phyloP scores from a whole-genome alignment of 768 basidiomycete genomes.

The Daedaleopsis nitida region DNA sequence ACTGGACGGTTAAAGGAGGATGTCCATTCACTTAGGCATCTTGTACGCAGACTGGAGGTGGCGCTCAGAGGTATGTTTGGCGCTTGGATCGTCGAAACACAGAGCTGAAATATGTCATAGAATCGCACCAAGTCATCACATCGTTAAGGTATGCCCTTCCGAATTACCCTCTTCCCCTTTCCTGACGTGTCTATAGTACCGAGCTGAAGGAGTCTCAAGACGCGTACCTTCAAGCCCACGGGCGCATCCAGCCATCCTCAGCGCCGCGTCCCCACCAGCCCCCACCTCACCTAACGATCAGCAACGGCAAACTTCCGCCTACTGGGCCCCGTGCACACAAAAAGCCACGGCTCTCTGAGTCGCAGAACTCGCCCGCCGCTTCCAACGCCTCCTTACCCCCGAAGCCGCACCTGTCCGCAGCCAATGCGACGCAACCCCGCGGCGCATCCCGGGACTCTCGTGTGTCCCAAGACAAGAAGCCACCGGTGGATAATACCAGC shows the following conservation, averaged over 20 bases:
- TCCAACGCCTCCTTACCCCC: constrained; percentile 11
- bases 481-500: constrained; percentile 11
- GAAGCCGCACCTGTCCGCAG: constrained; percentile 21
- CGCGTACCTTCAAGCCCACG: constrained; percentile 46
- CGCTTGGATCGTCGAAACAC: constrained; percentile 5
- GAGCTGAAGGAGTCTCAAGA: constrained; percentile 81
- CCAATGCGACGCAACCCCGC: constrained; percentile 18
- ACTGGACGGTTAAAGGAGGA: constrained; percentile 84
- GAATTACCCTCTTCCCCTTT: constrained; percentile 10
- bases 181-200: constrained; percentile 44
- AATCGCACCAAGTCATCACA: constrained; percentile 74
- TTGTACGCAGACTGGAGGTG: constrained; percentile 68
- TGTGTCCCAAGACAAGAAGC: constrained; percentile 24
- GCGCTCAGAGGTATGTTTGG: constrained; percentile 69
- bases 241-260: constrained; percentile 38
- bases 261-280: constrained; percentile 49
- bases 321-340: constrained; percentile 83
- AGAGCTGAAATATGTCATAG: constrained; percentile 38
- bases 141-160: constrained; percentile 65
- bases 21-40: constrained; percentile 65
- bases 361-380: constrained; percentile 21
- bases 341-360: constrained; percentile 72
- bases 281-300: constrained; percentile 25
- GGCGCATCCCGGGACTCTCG: constrained; percentile 26
- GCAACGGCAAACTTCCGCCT: constrained; percentile 56